Evolutionary conservation across 345 rosid genomes (phyloP).

Genomic region (Sisymbrium irio): DNA sequence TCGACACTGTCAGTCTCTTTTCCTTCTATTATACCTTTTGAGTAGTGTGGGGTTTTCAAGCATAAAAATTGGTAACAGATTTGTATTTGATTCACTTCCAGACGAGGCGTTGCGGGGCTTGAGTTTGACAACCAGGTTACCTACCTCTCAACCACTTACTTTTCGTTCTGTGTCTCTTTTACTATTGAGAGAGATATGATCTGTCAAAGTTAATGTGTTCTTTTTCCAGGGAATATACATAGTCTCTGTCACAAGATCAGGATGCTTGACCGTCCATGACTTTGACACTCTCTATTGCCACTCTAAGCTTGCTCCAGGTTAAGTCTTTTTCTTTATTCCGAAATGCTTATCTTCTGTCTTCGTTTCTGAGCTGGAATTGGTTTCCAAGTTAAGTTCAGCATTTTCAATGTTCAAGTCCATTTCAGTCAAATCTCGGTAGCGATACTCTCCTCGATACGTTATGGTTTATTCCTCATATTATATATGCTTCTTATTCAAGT

Average conservation of each 20-base stretch:
- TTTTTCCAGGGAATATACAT: constrained; percentile 79
- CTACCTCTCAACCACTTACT: background rate
- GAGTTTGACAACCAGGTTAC: constrained; percentile 85
- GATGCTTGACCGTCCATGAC: constrained; percentile 87
- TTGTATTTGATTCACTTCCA: constrained; percentile 24
- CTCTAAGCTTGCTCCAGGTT: constrained; percentile 35
- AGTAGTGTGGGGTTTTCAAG: background rate
- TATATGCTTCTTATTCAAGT: background rate
- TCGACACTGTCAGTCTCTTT: constrained; percentile 17
- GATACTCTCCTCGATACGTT: background rate
- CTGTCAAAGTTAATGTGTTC: background rate
- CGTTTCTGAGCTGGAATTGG: background rate
- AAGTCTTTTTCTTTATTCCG: background rate
- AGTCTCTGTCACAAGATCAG: constrained; percentile 72
- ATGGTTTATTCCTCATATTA: background rate
- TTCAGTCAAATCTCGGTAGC: background rate
- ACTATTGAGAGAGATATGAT: background rate
- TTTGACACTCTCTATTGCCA: constrained; percentile 76
- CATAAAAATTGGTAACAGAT: background rate
- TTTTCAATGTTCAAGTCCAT: background rate
- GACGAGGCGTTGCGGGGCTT: constrained; percentile 62
- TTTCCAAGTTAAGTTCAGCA: background rate
- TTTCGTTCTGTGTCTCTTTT: background rate
- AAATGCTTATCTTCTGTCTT: background rate
- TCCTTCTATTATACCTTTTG: constrained; percentile 3